Evolutionary conservation across 2,329 filamentous ascomycete genomes (phyloP), one percentile per base, ranked within the genome.

Genomic region (Trichoderma afroharzianum): DNA sequence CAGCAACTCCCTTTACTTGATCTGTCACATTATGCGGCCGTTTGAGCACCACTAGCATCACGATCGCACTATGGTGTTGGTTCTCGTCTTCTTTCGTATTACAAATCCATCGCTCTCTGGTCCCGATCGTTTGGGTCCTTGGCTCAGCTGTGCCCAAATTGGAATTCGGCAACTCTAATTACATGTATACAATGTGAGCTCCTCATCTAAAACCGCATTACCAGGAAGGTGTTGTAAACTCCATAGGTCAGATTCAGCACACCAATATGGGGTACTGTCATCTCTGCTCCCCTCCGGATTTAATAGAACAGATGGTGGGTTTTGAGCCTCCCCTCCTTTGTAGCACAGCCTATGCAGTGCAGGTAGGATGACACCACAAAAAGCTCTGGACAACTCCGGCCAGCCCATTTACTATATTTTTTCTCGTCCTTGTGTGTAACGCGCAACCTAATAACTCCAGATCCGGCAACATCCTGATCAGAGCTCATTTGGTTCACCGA

Each of bases 41-140:
- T 55, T 12, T 50, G 12, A 21, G 47, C 43, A 36, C 33, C 11
- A 4, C 33, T 26, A 39, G 21, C 12, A 26, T 39, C 24, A 26
- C 24, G 28, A 18, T 18, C 39, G 61, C 24, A 63, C n/a, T 18
- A 18, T 26, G 58, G 9, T 66, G 63, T 66, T 66, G 63, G 47
- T 57, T 36, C 63, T 18, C 21, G 26, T n/a, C n/a, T 3, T 36
- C 15, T 55, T n/a, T 18, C 12, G 1, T 30, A 32, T 15, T 26
- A 21, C 33, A 21, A 39, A 47, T 47, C 12, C 36, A 24, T 12
- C 24, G 24, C 61, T 26, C 30, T 36, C 30, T 50, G 6, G 50
- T 58, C 63, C 63, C 63, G 63, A 57, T 57, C 47, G 63, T 28
- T 57, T 58, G 63, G 63, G 63, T 57, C 63, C 18, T 43, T n/a